Conservation (phyloP, 306 rosid genomes). For the Lathyrus aphaca region DNA sequence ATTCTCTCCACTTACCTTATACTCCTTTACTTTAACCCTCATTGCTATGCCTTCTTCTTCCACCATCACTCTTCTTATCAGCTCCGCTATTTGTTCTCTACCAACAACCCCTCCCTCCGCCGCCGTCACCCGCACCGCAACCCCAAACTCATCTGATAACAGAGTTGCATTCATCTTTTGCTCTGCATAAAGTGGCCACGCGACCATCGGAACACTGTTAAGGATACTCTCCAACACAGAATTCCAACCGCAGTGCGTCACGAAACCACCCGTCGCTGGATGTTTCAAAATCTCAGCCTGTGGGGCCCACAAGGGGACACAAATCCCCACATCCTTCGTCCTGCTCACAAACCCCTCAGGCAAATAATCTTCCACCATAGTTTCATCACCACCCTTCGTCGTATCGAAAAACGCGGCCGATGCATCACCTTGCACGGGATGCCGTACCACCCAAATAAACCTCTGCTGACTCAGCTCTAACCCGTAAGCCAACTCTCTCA, state of each 20-base stretch:
- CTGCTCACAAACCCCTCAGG: conserved; percentile 57
- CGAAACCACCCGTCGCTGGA: conserved; percentile 52
- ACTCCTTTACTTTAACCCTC: conserved; percentile 35
- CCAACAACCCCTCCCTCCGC: conserved; percentile 39
- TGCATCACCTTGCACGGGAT: conserved; percentile 32
- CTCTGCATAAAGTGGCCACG: conserved; percentile 76
- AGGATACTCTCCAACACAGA: conserved; percentile 57
- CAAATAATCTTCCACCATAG: conserved; percentile 12
- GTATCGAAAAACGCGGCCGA: conserved; percentile 39
- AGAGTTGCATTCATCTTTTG: conserved; percentile 60
- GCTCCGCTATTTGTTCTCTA: conserved; percentile 43
- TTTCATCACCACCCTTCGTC: neutral
- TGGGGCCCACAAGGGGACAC: conserved; percentile 58
- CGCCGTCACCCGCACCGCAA: conserved; percentile 40
- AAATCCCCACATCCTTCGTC: conserved; percentile 37
- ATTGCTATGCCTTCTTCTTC: conserved; percentile 38
- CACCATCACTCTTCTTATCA: conserved; percentile 56
- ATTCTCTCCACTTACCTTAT: conserved; percentile 36
- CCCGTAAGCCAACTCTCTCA: conserved; percentile 68
- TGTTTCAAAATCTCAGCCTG: conserved; percentile 57
- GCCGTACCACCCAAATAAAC: conserved; percentile 76
- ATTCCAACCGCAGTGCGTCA: conserved; percentile 58
- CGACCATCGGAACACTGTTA: conserved; percentile 58
- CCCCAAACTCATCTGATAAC: conserved; percentile 53
- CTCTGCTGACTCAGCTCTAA: conserved; percentile 69